These are phyloP conservation scores for Globisporangium solare DNA, from an alignment of 352 stramenopile species.

Conservation along the genomic window DNA sequence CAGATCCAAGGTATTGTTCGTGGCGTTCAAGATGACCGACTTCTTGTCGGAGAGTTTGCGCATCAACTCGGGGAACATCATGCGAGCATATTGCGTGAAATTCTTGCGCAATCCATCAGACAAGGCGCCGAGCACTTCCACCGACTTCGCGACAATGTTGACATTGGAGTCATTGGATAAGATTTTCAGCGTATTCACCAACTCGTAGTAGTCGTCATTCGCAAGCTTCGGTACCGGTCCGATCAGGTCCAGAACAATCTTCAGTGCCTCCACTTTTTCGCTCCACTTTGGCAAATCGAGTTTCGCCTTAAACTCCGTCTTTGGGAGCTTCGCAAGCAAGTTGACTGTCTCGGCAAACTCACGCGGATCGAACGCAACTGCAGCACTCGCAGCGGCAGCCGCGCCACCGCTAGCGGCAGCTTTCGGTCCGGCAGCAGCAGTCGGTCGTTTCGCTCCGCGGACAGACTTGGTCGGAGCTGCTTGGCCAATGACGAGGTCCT, in stretches of 20 bases:
- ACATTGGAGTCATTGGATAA: conserved; percentile 83
- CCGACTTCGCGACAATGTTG: conserved; percentile 82
- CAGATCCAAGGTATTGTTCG: conserved; percentile 79
- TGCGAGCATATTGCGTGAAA: conserved; percentile 70
- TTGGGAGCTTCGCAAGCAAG: conserved; percentile 72
- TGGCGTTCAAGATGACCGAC: conserved; percentile 69
- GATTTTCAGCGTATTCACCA: conserved; percentile 79
- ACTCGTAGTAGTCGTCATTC: conserved; percentile 83
- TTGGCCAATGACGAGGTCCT: conserved; percentile 65
- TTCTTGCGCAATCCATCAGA: conserved; percentile 77
- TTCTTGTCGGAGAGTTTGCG: conserved; percentile 89
- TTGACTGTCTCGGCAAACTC: conserved; percentile 86
- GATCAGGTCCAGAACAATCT: conserved; percentile 83
- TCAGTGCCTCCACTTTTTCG: conserved; percentile 80
- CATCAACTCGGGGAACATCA: conserved; percentile 76
- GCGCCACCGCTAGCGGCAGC: conserved; percentile 6
- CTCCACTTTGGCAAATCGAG: conserved; percentile 80
- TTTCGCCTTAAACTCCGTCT: conserved; percentile 78
- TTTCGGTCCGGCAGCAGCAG: conserved; percentile 12
- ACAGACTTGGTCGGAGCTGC: conserved; percentile 68
- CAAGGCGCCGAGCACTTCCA: conserved; percentile 78
- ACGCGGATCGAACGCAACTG: conserved; percentile 56
- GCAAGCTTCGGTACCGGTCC: conserved; percentile 80
- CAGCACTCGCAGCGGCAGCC: conserved; percentile 7
- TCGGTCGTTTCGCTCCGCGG: conserved; percentile 43